Percentiles rank a stretch among this genome's conserved stretches.
phyloP scores from a whole-genome alignment of 2,329 filamentous ascomycete species.

The Sporothrix dimorphospora region DNA sequence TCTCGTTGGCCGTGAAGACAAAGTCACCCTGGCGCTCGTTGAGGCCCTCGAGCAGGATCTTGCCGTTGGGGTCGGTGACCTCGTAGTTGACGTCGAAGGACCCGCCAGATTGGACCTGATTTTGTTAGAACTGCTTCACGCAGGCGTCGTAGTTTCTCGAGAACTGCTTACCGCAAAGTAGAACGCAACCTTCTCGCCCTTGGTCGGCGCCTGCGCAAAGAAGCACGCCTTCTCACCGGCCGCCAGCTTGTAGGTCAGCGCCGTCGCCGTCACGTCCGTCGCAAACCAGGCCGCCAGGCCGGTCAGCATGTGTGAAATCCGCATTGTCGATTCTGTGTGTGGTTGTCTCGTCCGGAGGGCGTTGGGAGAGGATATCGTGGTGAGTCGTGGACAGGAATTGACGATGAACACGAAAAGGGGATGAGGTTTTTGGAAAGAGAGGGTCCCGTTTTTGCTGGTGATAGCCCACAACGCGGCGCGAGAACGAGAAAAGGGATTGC shows the following conservation, averaged over 20 bases:
- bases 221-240: slow-evolving; percentile 97
- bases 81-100: slow-evolving; percentile 96
- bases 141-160: no score
- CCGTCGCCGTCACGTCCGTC: slow-evolving; percentile 78
- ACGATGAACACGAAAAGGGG: not conserved
- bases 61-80: slow-evolving; percentile 80
- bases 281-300: slow-evolving; percentile 73
- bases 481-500: slow-evolving; percentile 28
- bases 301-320: slow-evolving; percentile 61
- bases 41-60: slow-evolving; percentile 78
- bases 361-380: not conserved
- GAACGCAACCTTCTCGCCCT: slow-evolving; percentile 89
- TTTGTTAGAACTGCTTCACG: no score
- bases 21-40: slow-evolving; percentile 97
- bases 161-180: slow-evolving; percentile 98
- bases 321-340: slow-evolving; percentile 57
- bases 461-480: slow-evolving; percentile 23
- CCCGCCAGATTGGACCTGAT: slow-evolving; percentile 93
- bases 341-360: not conserved
- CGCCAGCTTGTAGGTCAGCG: slow-evolving; percentile 87
- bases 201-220: slow-evolving; percentile 76
- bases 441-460: no score
- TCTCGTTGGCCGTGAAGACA: slow-evolving; percentile 88
- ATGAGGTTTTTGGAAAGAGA: no score
- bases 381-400: not conserved